Evolutionary conservation across 352 stramenopile genomes (phyloP), one percentile per base, ranked within the genome.

Genomic region (Peronospora belbahrii): DNA sequence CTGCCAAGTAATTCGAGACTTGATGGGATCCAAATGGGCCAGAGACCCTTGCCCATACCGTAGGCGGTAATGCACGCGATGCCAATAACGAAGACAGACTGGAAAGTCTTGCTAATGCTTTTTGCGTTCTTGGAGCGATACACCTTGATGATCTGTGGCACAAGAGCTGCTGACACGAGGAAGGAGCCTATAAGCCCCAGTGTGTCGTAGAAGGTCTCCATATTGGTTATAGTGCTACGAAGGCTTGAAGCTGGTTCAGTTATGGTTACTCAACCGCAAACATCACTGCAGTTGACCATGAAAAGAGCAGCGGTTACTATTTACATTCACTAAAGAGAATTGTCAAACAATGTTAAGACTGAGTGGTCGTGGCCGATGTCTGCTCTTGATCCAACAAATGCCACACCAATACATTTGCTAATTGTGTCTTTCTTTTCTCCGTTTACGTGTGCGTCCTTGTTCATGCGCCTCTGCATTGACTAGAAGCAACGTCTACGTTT

Each of bases 141-240:
- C 23, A 82, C 71, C 39, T 85, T 78, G 28, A 65, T 5, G 24
- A 86, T 78, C 52, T 83, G 71, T 22, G 74, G 74, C n/a, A 83
- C 57, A 22, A 83, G 67, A 28, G 67, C 61, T 11, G 59, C 52
- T 10, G 69, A 78, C 37, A 83, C 74, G 46, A 83, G 59, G 56
- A 83, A 82, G 19, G 69, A 83, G 24, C 69, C 71, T 8, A 70
- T 45, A 40, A 86, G 64, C 10, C 74, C 74, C 32, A 83, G 48
- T 30, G 75, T 59, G 49, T 81, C 64, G 53, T 55, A 81, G 17
- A 63, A 57, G 19, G 59, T 62, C 32, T 61, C 42, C 45, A 58
- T 60, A 18, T 50, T 50, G 23, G 39, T 66, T 42, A 64, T 60
- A 18, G n/a, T 30, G 40, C 22, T 32, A 0, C 4, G 13, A 33